Conservation (phyloP, 164 flowering plant species). For the Aristolochia contorta region DNA sequence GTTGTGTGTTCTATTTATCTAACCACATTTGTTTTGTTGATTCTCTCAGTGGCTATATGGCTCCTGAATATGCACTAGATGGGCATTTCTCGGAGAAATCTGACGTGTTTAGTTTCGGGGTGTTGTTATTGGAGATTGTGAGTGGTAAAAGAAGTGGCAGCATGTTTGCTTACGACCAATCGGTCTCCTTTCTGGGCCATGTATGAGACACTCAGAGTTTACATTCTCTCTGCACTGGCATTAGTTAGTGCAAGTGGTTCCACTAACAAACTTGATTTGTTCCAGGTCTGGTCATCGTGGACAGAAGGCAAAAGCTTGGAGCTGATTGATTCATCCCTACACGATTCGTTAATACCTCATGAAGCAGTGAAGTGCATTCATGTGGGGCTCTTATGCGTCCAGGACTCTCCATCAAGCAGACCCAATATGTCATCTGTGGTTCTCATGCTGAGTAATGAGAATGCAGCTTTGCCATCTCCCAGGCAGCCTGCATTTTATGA, state of each 20-base stretch:
- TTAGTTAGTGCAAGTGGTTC: not conserved
- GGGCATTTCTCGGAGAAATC: slow-evolving; percentile 39
- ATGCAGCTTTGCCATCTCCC: slow-evolving; percentile 9
- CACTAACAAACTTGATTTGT: not conserved
- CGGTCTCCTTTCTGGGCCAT: not conserved
- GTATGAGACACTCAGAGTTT: not conserved
- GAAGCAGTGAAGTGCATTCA: slow-evolving; percentile 6
- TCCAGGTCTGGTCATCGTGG: slow-evolving; percentile 7
- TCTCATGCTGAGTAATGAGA: not conserved
- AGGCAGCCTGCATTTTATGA: slow-evolving; percentile 12
- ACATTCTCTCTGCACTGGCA: not conserved
- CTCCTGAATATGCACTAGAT: slow-evolving; percentile 30
- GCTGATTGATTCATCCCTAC: slow-evolving; percentile 7
- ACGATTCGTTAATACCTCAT: not conserved
- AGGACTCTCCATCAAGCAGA: not conserved
- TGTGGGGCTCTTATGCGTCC: slow-evolving; percentile 9
- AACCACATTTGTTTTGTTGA: not conserved
- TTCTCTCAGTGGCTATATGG: slow-evolving; percentile 29
- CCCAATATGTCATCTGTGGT: slow-evolving; percentile 4
- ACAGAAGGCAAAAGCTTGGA: slow-evolving; percentile 5
- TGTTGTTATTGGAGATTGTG: slow-evolving; percentile 26
- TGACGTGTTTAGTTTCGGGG: slow-evolving; percentile 45
- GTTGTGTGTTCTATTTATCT: not conserved
- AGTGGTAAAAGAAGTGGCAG: slow-evolving; percentile 19
- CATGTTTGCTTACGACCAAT: not conserved